Percentiles rank a stretch among this genome's conserved stretches.
These are phyloP conservation scores for Cercospora zeina DNA, from an alignment of 2,329 filamentous ascomycete species.

Conservation along the genomic window DNA sequence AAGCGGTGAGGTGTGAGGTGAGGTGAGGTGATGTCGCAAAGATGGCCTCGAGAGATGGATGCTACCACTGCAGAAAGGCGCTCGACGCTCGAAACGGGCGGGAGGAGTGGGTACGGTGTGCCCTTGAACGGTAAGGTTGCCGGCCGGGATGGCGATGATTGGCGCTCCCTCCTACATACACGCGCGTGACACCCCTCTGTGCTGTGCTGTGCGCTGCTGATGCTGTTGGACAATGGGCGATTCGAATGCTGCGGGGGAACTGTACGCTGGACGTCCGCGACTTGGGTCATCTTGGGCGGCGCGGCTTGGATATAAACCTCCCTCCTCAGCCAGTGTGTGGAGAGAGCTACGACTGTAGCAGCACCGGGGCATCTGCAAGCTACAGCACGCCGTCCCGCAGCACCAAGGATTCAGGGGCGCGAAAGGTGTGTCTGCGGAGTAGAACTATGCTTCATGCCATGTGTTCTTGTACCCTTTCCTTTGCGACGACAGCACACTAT, in stretches of 20 bases:
- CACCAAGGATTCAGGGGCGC: constrained; percentile 28
- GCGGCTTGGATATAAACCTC: constrained; percentile 13
- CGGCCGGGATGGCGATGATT: constrained; percentile 26
- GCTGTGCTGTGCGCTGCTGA: constrained; percentile 7
- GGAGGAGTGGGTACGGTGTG: constrained; percentile 27
- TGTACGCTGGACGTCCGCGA: not conserved
- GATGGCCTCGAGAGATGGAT: constrained; percentile 22
- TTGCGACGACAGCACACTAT: constrained; percentile 14
- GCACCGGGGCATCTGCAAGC: constrained; percentile 8
- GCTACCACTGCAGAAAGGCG: not conserved
- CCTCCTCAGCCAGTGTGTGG: not conserved
- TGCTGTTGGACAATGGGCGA: not conserved
- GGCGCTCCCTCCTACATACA: constrained; percentile 22
- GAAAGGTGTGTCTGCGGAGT: constrained; percentile 29
- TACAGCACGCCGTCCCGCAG: constrained; percentile 25
- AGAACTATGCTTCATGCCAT: constrained; percentile 2
- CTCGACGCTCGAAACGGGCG: constrained; percentile 23
- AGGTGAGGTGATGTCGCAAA: constrained; percentile 4
- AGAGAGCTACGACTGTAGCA: constrained; percentile 16
- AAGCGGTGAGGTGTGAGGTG: too few species aligned
- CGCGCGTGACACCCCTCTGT: constrained; percentile 23
- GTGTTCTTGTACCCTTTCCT: constrained; percentile 24
- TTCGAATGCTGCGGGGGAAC: not conserved
- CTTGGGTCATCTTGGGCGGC: constrained; percentile 1
- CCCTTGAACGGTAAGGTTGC: constrained; percentile 22